Base-by-base conservation (phyloP, 495 filamentous ascomycete species). In the Neurospora sp. region DNA sequence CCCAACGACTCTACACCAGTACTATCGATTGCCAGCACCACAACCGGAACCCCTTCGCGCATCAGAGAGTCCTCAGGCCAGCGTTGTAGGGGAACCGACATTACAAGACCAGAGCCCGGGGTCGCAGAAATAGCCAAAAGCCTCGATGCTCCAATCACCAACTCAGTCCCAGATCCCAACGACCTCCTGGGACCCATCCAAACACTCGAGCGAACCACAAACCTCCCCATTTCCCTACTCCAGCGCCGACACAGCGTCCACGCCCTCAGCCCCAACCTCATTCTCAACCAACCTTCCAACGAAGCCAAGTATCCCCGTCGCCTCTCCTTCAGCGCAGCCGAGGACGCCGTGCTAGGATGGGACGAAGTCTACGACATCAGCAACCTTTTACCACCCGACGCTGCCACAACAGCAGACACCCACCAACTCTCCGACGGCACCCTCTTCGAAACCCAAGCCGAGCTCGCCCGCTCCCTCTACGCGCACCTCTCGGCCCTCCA, bases 301-400 rank as follows among this genome's bases (percentile, higher is more conserved):
- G 87, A 91, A 61, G 84, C 85, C 18, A 87, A 87, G 71, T 96
- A 89, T 87, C 89, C 94, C 0, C 89, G 94, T 6, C 92, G 94
- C 70, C 84, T 98, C 72, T 97, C 93, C 5, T 98, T 98, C 78
- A 92, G 91, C 74, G 86, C 89, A 53, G 94, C 94, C n/a, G 93
- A 96, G 80, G 93, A 97, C 73, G 94, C 91, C 40, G 81, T 97
- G 4, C 85, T 97, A n/a, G 82, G 79, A 31, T 96, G 93, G 91
- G 80, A 87, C n/a, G 84, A 86, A 48, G 74, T 87, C 11, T 76
- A 81, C 27, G 78, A 76, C 53, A 73, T 85, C 10, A 74, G 73
- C 10, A 44, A 48, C 18, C 69, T 70, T n/a, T 42, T 74, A 9
- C 27, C 79, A 68, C 74, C 87, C 1, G 86, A 87, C 1, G 81